Evolutionary conservation across 2,329 filamentous ascomycete species (phyloP).

Genomic region (Cryphonectria radicalis): DNA sequence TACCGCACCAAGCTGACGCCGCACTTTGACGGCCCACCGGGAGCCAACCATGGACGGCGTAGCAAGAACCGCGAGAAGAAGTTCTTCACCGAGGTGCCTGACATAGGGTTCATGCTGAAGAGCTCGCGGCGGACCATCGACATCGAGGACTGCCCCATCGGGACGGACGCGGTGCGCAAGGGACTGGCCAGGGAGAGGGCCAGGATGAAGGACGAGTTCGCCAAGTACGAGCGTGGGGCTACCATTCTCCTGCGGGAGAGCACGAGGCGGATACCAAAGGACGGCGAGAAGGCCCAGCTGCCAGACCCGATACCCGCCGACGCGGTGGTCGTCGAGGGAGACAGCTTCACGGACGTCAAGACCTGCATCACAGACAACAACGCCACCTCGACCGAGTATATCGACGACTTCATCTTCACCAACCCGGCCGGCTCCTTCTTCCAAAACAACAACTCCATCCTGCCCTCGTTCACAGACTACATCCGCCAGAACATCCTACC

Average conservation of each 20-base stretch:
- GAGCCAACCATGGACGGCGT: constrained; percentile 51
- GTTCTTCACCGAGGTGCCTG: constrained; percentile 67
- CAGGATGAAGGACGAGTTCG: constrained; percentile 71
- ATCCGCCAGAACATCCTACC: constrained; percentile 80
- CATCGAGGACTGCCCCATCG: constrained; percentile 97
- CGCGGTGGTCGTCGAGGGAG: constrained; percentile 56
- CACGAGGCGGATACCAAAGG: constrained; percentile 68
- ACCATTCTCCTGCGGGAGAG: constrained; percentile 89
- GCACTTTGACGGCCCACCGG: constrained; percentile 83
- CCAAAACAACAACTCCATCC: constrained; percentile 99
- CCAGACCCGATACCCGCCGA: constrained; percentile 43
- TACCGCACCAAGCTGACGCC: constrained; percentile 98
- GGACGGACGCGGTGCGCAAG: constrained; percentile 79
- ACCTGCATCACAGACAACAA: constrained; percentile 88
- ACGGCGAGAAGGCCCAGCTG: constrained; percentile 38
- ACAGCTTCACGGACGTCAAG: constrained; percentile 74
- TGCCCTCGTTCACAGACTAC: constrained; percentile 83
- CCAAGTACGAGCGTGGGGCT: constrained; percentile 77
- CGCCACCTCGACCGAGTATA: constrained; percentile 81
- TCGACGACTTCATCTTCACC: constrained; percentile 81
- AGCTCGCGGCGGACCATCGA: constrained; percentile 81
- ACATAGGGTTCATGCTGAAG: constrained; percentile 90
- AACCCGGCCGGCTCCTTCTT: constrained; percentile 96
- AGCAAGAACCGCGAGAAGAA: constrained; percentile 53
- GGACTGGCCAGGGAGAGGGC: constrained; percentile 81